A percentile compares a stretch with the other conserved stretches of the same genome.
Conservation (phyloP, 148 eudicot genomes). For the Chenopodium berlandieri region DNA sequence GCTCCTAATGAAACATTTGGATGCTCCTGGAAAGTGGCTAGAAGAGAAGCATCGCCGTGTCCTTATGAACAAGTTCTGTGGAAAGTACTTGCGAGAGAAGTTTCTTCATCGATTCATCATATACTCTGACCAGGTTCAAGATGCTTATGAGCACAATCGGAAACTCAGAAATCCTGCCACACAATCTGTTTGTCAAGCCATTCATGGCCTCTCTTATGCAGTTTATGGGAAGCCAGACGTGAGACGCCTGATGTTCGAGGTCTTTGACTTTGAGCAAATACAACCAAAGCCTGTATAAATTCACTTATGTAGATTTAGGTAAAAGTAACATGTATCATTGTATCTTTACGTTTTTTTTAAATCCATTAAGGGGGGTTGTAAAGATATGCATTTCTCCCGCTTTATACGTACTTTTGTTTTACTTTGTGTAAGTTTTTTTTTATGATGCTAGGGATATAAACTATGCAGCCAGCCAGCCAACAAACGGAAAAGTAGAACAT, state of each 20-base stretch:
- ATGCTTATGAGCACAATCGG: constrained; percentile 81
- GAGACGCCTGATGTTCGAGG: constrained; percentile 93
- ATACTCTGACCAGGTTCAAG: constrained; percentile 84
- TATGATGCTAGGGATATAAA: not conserved
- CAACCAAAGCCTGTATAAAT: constrained; percentile 69
- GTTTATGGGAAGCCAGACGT: constrained; percentile 94
- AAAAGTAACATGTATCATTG: constrained; percentile 9
- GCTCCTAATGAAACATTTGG: constrained; percentile 93
- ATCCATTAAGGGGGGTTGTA: constrained; percentile 13
- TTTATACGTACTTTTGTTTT: not conserved
- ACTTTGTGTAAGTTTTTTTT: constrained; percentile 1
- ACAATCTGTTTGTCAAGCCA: constrained; percentile 83
- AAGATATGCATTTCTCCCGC: not conserved
- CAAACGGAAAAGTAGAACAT: not conserved
- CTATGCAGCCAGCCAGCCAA: not conserved
- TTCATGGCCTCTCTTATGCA: constrained; percentile 90
- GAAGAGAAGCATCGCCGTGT: constrained; percentile 79
- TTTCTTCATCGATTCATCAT: constrained; percentile 77
- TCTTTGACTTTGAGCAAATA: constrained; percentile 91
- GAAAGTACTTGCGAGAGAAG: constrained; percentile 80
- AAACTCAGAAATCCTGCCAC: constrained; percentile 92
- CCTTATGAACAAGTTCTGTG: constrained; percentile 93
- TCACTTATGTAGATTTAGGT: constrained; percentile 30
- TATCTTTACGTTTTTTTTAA: not conserved
- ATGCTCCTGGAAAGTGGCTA: constrained; percentile 88